Evolutionary conservation across 331 rosid genomes (phyloP), one percentile per base, ranked within the genome.

Genomic region (Acacia concinna): DNA sequence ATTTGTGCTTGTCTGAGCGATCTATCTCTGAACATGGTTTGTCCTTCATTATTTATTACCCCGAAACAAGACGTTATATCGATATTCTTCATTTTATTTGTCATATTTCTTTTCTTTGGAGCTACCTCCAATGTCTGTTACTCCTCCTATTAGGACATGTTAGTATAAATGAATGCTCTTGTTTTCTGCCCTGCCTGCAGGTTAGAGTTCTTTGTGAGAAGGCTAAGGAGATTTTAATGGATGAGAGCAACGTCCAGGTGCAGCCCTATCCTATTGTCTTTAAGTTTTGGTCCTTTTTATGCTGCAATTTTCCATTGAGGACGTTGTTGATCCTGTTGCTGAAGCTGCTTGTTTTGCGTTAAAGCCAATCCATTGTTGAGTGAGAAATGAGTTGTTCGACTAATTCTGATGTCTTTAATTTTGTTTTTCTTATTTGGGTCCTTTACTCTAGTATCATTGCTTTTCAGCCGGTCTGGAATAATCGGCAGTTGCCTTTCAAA

Each of bases 211-310:
- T 96, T 76, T 91, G 98, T 34, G 99, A 93, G 84, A 93, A 96
- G 84, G 99, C 98, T 10, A 96, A 88, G 84, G 99, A 96, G 86
- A 88, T 93, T 59, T 83, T 96, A 82, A 91, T 88, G 93, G 93
- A 86, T 57, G 97, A 91, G 79, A 93, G 97, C 84, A 93, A 93
- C 82, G 97, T 96, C 74, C 99, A 96, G 99, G 99, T 96, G 82
- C 78, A 52, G 68, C 44, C 34, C 52, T 72, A 76, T 74, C 56
- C 81, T 69, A 79, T 37, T 44, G 57, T 73, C 38, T 80, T 60
- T 37, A 70, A 37, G 37, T 47, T 65, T 27, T 65, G 51, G 74
- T 35, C 47, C 54, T 85, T 72, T 62, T 4, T 56, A 10, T n/a
- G 27, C 64, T 62, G 69, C 34, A 5, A 4, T 37, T 37, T 56